phyloP scores from a whole-genome alignment of 345 rosid species.

The Ailanthus altissimus region DNA sequence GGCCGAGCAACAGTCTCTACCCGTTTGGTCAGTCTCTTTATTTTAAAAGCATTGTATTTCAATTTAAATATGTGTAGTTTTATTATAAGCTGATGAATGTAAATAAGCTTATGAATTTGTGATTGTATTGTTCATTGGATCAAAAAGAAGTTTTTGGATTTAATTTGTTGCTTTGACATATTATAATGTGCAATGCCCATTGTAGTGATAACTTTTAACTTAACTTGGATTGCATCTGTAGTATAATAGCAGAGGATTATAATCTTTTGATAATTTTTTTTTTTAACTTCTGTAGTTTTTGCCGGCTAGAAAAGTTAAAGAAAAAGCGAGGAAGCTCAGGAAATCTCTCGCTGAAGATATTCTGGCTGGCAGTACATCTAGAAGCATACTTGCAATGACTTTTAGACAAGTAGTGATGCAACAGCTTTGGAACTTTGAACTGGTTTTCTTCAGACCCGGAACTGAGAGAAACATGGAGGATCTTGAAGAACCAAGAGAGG shows the following conservation, averaged over 20 bases:
- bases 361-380: conserved; percentile 40
- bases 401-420: conserved; percentile 83
- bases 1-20: conserved; percentile 69
- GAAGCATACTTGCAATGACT: conserved; percentile 83
- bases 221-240: no score
- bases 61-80: not conserved
- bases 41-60: not conserved
- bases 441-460: conserved; percentile 69
- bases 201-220: no score
- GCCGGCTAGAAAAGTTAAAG: conserved; percentile 75
- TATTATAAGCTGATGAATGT: not conserved
- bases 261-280: not conserved
- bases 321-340: conserved; percentile 59
- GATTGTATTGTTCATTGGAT: not conserved
- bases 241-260: no score
- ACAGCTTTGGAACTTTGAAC: conserved; percentile 75
- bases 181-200: no score
- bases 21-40: conserved; percentile 57
- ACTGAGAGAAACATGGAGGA: conserved; percentile 66
- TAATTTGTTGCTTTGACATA: not conserved
- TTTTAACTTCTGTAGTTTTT: conserved; percentile 80
- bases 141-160: not conserved
- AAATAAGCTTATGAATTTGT: not conserved
- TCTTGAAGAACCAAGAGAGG: conserved; percentile 78
- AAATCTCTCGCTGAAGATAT: conserved; percentile 48